These are phyloP conservation scores for Aspergillus biplanus DNA, from an alignment of 495 filamentous ascomycete genomes.

Conservation along the genomic window DNA sequence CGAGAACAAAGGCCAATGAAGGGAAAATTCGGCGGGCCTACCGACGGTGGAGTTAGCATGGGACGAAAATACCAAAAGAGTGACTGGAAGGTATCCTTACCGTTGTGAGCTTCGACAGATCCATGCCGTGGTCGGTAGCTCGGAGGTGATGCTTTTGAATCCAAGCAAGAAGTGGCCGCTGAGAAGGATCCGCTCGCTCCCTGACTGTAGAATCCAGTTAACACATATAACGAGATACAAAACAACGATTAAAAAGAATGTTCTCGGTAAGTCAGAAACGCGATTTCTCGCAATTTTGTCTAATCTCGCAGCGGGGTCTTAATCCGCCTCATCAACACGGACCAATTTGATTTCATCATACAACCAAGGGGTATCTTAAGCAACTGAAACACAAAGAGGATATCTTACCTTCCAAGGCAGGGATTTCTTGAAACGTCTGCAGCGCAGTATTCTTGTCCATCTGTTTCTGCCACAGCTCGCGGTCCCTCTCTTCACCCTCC, in stretches of 20 bases:
- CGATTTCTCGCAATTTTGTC: conserved; percentile 73
- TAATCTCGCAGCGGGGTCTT: conserved; percentile 95
- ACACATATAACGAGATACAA: not conserved
- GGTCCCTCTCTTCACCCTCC: conserved; percentile 44
- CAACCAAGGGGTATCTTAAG: conserved; percentile 31
- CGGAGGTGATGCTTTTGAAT: conserved; percentile 50
- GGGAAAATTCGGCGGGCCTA: conserved; percentile 66
- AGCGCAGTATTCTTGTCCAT: conserved; percentile 51
- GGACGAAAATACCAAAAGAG: not conserved
- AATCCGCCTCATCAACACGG: conserved; percentile 99
- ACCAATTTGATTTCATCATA: conserved; percentile 94
- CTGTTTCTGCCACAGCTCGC: conserved; percentile 43
- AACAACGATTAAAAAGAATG: not conserved
- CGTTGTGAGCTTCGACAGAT: conserved; percentile 38
- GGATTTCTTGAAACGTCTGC: conserved; percentile 48
- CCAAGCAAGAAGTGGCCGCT: conserved; percentile 52
- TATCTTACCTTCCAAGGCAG: conserved; percentile 40
- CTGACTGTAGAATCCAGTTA: conserved; percentile 29
- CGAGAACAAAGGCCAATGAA: conserved; percentile 58
- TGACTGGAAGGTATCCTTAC: conserved; percentile 26
- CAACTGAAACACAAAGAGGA: too few relatives aligned
- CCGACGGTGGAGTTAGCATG: conserved; percentile 11
- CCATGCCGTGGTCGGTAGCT: conserved; percentile 39
- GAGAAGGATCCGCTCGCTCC: conserved; percentile 47
- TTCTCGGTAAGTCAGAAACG: conserved; percentile 70